These are phyloP conservation scores for Linnemannia schmuckeri DNA, from an alignment of 192 early-diverging fungal species.

Conservation along the genomic window DNA sequence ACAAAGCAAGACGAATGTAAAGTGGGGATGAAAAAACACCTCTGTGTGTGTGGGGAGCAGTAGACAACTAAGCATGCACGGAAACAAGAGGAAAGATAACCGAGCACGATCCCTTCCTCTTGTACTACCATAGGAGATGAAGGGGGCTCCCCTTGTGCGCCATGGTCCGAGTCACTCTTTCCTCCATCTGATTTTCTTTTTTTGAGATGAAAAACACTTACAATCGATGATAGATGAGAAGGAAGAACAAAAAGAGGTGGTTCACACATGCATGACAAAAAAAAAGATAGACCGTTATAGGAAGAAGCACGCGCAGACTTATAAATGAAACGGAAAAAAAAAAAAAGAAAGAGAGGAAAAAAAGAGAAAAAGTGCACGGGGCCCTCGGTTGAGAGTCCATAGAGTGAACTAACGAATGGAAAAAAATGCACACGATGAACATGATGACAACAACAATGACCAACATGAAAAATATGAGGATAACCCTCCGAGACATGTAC, in stretches of 20 bases:
- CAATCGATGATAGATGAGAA: no score
- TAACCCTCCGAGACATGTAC: not conserved
- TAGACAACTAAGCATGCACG: not conserved
- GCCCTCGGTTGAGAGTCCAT: not conserved
- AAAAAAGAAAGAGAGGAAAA: not conserved
- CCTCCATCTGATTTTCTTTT: no score
- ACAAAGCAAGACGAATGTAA: not conserved
- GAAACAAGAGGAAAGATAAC: conserved; percentile 8
- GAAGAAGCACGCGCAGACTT: conserved; percentile 2
- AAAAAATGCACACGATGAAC: not conserved
- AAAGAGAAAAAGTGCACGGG: not conserved
- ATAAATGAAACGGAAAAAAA: not conserved
- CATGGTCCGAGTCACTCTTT: not conserved
- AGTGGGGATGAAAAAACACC: not conserved
- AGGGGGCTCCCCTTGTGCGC: not conserved
- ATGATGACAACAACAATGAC: conserved; percentile 17
- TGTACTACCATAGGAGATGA: not conserved
- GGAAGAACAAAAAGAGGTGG: not conserved
- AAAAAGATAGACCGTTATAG: not conserved
- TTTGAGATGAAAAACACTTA: no score
- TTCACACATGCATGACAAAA: conserved; percentile 3
- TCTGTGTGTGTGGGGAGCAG: not conserved
- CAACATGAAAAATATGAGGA: not conserved
- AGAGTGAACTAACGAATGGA: not conserved
- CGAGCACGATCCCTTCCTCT: not conserved